Evolutionary conservation across 139 green algal species (phyloP), one percentile per base, ranked within the genome.

Genomic region (Picochlorum sp.): DNA sequence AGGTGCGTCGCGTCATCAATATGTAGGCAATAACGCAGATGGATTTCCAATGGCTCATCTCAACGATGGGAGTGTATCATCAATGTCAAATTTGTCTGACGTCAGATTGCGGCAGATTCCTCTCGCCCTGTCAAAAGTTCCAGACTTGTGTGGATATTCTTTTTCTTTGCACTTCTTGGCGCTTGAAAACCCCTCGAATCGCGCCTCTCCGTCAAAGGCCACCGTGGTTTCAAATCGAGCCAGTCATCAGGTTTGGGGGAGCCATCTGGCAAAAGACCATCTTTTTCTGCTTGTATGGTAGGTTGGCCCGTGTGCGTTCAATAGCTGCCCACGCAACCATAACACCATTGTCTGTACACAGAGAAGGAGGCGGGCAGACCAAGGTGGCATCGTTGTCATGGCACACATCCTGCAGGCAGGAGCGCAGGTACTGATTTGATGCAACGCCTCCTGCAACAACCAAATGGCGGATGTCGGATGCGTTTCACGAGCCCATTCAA

Each of bases 321-420:
- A 92, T 30, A 7, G 91, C 93, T 2, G 90, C 81, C 93, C 93
- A 98, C 1, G 88, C 93, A 45, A 97, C 91, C 93, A 98, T 98
- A 6, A 96, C 89, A 6, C 92, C 93, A 60, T 98, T 98, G 74
- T 98, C 93, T 3, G 92, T 97, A 78, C 93, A 98, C 38, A 90
- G 86, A 23, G 72, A 59, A 0, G 92, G 80, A 11, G 82, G 81
- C 1, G 92, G 92, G 45, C 83, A 88, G 4, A 96, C 73, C 51
- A 95, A 78, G 2, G 72, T 45, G 41, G 96, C 45, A 10, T 71
- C 77, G 10, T 68, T 70, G 18, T 76, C 45, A 2, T 28, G 67
- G 8, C 82, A 82, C 14, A 91, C 79, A 63, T 41, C 60, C 47
- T 73, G 21, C 32, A 91, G 59, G 9, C 49, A 49, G 6, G 45